A percentile compares a stretch with the other conserved stretches of the same genome.
Evolutionary conservation across 257 asterid genomes (phyloP).

Genomic region (Echium plantagineum): DNA sequence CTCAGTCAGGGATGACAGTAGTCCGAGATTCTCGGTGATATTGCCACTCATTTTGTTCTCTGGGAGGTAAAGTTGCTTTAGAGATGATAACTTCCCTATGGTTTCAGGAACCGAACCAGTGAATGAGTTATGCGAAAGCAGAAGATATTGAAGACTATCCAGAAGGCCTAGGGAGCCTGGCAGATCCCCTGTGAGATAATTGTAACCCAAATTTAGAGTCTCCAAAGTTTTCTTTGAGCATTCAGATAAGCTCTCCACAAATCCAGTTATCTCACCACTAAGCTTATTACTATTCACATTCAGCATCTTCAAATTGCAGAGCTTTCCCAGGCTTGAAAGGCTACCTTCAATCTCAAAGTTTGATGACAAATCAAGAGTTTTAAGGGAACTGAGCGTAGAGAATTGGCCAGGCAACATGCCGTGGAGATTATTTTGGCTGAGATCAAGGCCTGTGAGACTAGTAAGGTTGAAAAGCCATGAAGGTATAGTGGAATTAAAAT

Average conservation of each 20-base stretch:
- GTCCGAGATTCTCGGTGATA: constrained; percentile 21
- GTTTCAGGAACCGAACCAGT: constrained; percentile 20
- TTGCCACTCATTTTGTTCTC: constrained; percentile 20
- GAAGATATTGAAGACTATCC: constrained; percentile 11
- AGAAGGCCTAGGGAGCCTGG: constrained; percentile 21
- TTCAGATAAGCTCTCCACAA: constrained; percentile 14
- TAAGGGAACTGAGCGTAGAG: constrained; percentile 17
- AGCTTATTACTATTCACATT: constrained; percentile 10
- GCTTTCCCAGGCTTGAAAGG: constrained; percentile 14
- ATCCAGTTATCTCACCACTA: constrained; percentile 8
- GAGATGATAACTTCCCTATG: constrained; percentile 18
- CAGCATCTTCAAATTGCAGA: constrained; percentile 17
- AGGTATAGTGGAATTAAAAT: constrained; percentile 18
- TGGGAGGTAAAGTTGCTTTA: constrained; percentile 21
- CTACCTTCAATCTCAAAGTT: constrained; percentile 13
- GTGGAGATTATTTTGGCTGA: constrained; percentile 3
- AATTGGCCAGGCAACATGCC: constrained; percentile 12
- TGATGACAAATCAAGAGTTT: constrained; percentile 16
- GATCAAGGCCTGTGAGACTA: constrained; percentile 15
- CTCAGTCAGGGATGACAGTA: constrained; percentile 14
- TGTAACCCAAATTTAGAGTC: constrained; percentile 13
- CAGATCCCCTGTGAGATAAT: constrained; percentile 12
- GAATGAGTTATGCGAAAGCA: constrained; percentile 15
- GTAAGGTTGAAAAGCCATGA: constrained; percentile 23
- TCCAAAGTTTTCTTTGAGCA: constrained; percentile 17